Conservation (phyloP, 441 rosid species). For the Gossypium laxum region DNA sequence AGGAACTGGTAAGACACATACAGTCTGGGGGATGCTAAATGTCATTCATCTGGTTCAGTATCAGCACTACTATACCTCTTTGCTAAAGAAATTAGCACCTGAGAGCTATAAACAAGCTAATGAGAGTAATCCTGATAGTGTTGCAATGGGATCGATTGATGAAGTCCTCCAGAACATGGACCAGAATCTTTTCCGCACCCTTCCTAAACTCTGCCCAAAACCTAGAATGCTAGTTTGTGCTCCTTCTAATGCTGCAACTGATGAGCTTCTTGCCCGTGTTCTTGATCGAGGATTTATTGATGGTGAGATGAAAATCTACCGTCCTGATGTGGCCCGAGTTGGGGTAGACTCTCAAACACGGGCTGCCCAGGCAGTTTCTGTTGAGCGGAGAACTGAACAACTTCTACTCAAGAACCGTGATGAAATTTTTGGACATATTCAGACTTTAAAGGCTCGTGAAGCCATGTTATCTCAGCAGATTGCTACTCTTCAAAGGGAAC, state of each 20-base stretch:
- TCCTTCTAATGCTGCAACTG: constrained; percentile 99
- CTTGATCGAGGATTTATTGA: constrained; percentile 97
- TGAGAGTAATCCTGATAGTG: constrained; percentile 58
- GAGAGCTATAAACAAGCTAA: constrained; percentile 81
- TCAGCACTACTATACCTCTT: constrained; percentile 90
- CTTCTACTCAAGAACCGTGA: constrained; percentile 72
- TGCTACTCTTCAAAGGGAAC: constrained; percentile 65
- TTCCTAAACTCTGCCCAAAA: constrained; percentile 88
- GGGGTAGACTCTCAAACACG: constrained; percentile 95
- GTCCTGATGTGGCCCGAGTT: constrained; percentile 96
- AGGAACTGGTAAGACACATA: constrained; percentile 98
- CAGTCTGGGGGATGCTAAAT: constrained; percentile 99
- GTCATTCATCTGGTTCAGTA: constrained; percentile 97
- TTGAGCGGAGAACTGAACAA: constrained; percentile 91
- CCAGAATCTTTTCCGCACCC: constrained; percentile 81
- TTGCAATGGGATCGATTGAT: constrained; percentile 76
- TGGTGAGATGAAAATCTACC: constrained; percentile 96
- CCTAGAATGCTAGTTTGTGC: constrained; percentile 99
- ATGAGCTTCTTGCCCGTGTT: constrained; percentile 92
- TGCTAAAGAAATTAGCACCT: constrained; percentile 92
- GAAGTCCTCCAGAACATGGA: constrained; percentile 99
- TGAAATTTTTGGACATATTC: constrained; percentile 79
- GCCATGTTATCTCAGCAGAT: constrained; percentile 71
- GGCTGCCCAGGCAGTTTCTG: constrained; percentile 98
- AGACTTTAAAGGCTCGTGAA: constrained; percentile 63